Evolutionary conservation across 106 monocot species (phyloP).

Genomic region (Alisma plantagoaquatica): DNA sequence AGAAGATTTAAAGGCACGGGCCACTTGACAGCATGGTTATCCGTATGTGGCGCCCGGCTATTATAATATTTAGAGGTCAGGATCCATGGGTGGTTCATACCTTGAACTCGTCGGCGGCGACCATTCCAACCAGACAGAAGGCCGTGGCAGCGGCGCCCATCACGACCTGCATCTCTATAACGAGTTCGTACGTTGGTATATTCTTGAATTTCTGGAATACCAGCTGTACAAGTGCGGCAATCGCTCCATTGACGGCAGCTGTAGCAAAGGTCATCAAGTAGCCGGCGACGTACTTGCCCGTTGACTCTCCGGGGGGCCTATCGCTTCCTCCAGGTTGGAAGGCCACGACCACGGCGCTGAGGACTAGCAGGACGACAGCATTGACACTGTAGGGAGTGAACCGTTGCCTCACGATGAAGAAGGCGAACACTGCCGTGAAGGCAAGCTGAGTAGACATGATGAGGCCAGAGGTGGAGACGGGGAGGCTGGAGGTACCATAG

Average conservation of each 20-base stretch:
- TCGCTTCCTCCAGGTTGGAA: neutral
- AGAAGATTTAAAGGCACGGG: too few species aligned
- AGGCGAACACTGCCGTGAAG: conserved; percentile 13
- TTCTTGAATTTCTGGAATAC: conserved; percentile 12
- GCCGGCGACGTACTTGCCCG: neutral
- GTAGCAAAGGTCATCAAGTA: conserved; percentile 1
- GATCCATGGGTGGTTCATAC: too few species aligned
- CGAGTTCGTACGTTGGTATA: conserved; percentile 11
- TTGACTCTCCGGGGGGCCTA: neutral
- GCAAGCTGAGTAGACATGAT: conserved; percentile 5
- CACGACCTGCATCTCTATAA: conserved; percentile 38
- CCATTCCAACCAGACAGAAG: conserved; percentile 4
- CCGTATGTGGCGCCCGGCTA: too few species aligned
- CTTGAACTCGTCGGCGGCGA: conserved; percentile 5
- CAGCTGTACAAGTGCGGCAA: conserved; percentile 34
- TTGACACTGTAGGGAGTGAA: conserved; percentile 4
- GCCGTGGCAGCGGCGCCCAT: conserved; percentile 1
- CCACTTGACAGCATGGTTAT: too few species aligned
- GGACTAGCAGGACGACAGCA: conserved; percentile 5
- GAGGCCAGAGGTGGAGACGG: conserved; percentile 3
- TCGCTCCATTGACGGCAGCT: conserved; percentile 14
- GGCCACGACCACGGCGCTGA: neutral
- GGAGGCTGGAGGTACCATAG: conserved; percentile 3
- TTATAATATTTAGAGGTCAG: too few species aligned
- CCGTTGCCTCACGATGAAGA: conserved; percentile 6